Percentiles rank a stretch among this genome's conserved stretches.
These are phyloP conservation scores for Cryptosporidium muris DNA, from an alignment of 169 alveolate genomes.

Conservation along the genomic window DNA sequence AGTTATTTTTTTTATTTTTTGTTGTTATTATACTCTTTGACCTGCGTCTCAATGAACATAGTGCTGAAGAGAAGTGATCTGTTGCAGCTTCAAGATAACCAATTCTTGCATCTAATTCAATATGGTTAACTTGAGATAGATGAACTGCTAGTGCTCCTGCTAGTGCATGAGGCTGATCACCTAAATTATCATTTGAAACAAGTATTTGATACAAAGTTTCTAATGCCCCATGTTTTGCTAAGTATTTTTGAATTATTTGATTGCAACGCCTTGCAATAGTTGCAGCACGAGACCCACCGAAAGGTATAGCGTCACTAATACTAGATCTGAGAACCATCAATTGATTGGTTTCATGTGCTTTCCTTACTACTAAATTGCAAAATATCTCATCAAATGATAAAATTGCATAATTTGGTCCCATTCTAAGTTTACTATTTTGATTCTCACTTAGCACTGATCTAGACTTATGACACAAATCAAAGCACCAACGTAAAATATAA, in stretches of 20 bases:
- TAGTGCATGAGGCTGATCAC: conserved; percentile 37
- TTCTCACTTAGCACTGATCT: conserved; percentile 26
- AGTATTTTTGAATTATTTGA: conserved; percentile 30
- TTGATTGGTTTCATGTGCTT: conserved; percentile 30
- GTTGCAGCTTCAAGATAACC: conserved; percentile 52
- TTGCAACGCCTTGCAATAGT: conserved; percentile 25
- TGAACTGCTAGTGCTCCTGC: conserved; percentile 58
- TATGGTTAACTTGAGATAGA: conserved; percentile 27
- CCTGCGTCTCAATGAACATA: conserved; percentile 28
- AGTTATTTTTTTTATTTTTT: not conserved
- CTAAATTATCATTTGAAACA: not conserved
- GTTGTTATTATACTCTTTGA: not conserved
- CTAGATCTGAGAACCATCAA: conserved; percentile 1
- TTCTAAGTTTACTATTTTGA: not conserved
- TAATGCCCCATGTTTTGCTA: conserved; percentile 35
- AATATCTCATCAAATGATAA: conserved; percentile 25
- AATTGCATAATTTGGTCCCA: not conserved
- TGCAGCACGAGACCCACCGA: conserved; percentile 54
- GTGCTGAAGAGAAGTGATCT: conserved; percentile 39
- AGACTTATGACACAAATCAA: conserved; percentile 36
- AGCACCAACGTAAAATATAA: conserved; percentile 61
- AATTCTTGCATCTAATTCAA: conserved; percentile 34
- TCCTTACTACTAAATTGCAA: conserved; percentile 35
- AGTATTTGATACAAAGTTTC: conserved; percentile 42
- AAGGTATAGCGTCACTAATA: conserved; percentile 49